A percentile compares a stretch with the other conserved stretches of the same genome.
These are phyloP conservation scores for Fomitopsis schrenkii DNA, from an alignment of 1,284 basidiomycete genomes.

Conservation along the genomic window DNA sequence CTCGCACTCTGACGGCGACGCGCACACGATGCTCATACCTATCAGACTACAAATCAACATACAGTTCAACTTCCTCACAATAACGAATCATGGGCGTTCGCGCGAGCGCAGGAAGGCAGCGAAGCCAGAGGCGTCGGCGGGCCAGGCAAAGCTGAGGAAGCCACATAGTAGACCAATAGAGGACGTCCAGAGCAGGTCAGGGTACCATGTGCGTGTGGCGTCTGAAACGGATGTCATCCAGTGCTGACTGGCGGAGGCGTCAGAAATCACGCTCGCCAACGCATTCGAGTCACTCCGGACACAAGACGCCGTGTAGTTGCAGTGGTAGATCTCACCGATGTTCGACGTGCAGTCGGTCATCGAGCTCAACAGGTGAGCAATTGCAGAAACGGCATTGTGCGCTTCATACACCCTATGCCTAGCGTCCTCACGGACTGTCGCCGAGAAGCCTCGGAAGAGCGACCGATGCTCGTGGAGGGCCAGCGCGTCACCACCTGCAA, in stretches of 20 bases:
- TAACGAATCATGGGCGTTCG: neutral
- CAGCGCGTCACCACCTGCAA: neutral
- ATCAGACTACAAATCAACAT: slow-evolving; percentile 4
- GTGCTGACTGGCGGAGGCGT: neutral
- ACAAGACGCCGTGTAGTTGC: neutral
- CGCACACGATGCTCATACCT: slow-evolving; percentile 2
- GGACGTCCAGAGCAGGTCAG: neutral
- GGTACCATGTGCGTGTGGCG: neutral
- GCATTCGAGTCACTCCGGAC: neutral
- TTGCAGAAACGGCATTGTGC: too few species aligned
- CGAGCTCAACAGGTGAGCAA: neutral
- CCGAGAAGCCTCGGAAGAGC: neutral
- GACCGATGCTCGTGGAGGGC: neutral
- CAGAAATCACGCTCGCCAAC: neutral
- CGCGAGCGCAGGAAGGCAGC: neutral
- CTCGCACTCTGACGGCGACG: neutral
- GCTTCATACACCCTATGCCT: neutral
- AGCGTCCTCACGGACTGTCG: neutral
- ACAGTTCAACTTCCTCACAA: slow-evolving; percentile 5
- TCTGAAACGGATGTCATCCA: neutral
- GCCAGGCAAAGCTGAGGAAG: neutral
- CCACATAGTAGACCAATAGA: neutral
- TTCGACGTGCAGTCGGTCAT: neutral
- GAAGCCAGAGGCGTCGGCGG: neutral
- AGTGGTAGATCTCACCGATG: neutral